phyloP scores from a whole-genome alignment of 352 stramenopile species.

The Sclerospora graminicola region DNA sequence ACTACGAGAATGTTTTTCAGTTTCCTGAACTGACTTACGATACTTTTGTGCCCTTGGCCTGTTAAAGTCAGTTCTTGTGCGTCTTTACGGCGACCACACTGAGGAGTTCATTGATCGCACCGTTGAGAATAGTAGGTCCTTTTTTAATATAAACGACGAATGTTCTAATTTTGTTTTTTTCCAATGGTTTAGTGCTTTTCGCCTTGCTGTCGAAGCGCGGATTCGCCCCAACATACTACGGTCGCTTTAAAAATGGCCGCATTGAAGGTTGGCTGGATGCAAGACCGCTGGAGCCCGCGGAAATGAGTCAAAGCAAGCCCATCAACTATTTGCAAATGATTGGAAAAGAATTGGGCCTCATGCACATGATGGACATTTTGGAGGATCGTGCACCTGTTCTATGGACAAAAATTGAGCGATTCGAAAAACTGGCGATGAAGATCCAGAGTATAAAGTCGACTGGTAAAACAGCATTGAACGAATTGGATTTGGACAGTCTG shows the following conservation, averaged over 20 bases:
- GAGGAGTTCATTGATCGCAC: constrained; percentile 88
- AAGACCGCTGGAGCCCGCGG: constrained; percentile 67
- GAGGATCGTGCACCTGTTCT: constrained; percentile 48
- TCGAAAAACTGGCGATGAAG: constrained; percentile 62
- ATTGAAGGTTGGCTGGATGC: constrained; percentile 87
- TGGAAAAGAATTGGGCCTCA: constrained; percentile 71
- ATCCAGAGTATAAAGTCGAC: constrained; percentile 45
- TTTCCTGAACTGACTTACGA: too few species aligned
- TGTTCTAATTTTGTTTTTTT: constrained; percentile 3
- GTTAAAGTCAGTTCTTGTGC: constrained; percentile 71
- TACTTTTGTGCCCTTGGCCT: neutral
- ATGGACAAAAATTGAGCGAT: constrained; percentile 75
- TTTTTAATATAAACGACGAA: too few species aligned
- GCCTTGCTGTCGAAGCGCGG: constrained; percentile 69
- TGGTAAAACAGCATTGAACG: constrained; percentile 45
- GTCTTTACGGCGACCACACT: constrained; percentile 89
- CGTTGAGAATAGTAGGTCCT: constrained; percentile 82
- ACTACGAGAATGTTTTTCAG: neutral
- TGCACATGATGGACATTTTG: constrained; percentile 84
- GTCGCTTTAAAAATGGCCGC: constrained; percentile 87
- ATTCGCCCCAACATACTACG: constrained; percentile 85
- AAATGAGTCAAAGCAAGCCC: constrained; percentile 75
- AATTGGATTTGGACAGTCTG: constrained; percentile 50
- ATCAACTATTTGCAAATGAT: constrained; percentile 83
- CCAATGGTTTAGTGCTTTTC: constrained; percentile 53